Evolutionary conservation across 2,329 filamentous ascomycete species (phyloP), one percentile per base, ranked within the genome.

Genomic region (Scedosporium aurantiacum): DNA sequence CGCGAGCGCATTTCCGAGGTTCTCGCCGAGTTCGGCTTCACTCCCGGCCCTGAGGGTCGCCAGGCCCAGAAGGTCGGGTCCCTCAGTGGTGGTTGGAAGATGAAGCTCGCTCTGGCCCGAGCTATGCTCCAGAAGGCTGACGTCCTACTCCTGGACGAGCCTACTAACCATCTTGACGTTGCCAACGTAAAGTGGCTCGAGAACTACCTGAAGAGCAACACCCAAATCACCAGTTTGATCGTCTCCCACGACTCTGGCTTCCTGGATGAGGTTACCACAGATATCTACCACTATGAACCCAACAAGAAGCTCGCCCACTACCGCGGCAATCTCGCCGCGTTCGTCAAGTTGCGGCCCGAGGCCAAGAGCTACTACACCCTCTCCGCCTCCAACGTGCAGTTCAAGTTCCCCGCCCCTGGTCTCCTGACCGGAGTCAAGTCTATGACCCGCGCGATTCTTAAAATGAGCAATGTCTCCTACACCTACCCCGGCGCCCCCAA

Each of bases 191-290:
- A 89, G 67, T 99, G 94, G 94, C 78, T 99, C 57, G 88, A 97
- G 74, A 87, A 91, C 67, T 99, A 99, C 74, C 85, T 99, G 69
- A 96, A 95, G 82, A 83, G 83, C n/a, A 91, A 99, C 77, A 89
- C 90, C 5, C 90, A 97, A 58, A 97, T 97, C 71, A 99, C 94
- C 64, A 96, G 90, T 71, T 79, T 99, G 78, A 97, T 99, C 70
- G 94, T 99, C 67, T 95, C 90, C 72, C 94, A 99, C 89, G 94
- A 99, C 82, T 97, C 93, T 2, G 88, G 89, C 23, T 99, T 99
- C 83, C 79, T 99, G 62, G 94, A 99, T 72, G 91, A 93, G 66
- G 92, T 99, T 67, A 97, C 93, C 71, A 99, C 94, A 5, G 94
- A 99, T 72, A 97, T 99, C 71, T 97, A 97, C 78, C 94, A 99